Evolutionary conservation across 2,329 filamentous ascomycete genomes (phyloP).

Genomic region (Penicillium hordei): DNA sequence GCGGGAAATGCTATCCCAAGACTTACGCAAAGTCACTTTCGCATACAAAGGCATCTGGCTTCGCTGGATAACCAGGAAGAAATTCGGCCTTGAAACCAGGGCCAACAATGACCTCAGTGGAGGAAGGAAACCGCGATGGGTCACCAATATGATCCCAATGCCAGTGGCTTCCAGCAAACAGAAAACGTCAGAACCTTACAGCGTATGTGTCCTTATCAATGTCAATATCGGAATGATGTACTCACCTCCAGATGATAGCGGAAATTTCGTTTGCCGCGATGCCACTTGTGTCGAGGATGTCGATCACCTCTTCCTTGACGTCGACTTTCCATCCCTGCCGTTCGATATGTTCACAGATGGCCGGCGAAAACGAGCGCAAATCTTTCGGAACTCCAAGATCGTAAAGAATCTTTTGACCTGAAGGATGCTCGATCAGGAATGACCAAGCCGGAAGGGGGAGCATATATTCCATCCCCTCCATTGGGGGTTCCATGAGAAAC

Average conservation of each 20-base stretch:
- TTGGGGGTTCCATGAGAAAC: slow-evolving; percentile 13
- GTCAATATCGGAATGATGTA: not conserved
- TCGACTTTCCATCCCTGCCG: not conserved
- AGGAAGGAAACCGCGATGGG: slow-evolving; percentile 43
- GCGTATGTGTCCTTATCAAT: not conserved
- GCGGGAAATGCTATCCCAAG: no score
- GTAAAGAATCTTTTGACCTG: slow-evolving; percentile 45
- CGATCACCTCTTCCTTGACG: slow-evolving; percentile 10
- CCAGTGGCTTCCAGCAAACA: slow-evolving; percentile 21
- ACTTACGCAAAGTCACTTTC: slow-evolving; percentile 45
- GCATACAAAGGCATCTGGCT: slow-evolving; percentile 39
- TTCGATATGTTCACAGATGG: not conserved
- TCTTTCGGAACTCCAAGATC: slow-evolving; percentile 52
- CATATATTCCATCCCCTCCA: slow-evolving; percentile 3
- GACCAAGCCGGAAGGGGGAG: slow-evolving; percentile 14
- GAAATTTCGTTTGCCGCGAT: slow-evolving; percentile 1
- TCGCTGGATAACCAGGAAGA: slow-evolving; percentile 48
- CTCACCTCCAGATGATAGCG: slow-evolving; percentile 11
- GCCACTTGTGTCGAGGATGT: slow-evolving; percentile 2
- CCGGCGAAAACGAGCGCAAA: slow-evolving; percentile 41
- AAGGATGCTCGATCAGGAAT: slow-evolving; percentile 30
- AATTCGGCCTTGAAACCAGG: slow-evolving; percentile 48
- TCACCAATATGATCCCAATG: slow-evolving; percentile 49
- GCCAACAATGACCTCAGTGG: slow-evolving; percentile 49
- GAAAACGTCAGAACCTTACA: not conserved